A percentile compares a stretch with the other conserved stretches of the same genome.
Evolutionary conservation across 2,329 filamentous ascomycete species (phyloP).

Genomic region (Penicillium sp.): DNA sequence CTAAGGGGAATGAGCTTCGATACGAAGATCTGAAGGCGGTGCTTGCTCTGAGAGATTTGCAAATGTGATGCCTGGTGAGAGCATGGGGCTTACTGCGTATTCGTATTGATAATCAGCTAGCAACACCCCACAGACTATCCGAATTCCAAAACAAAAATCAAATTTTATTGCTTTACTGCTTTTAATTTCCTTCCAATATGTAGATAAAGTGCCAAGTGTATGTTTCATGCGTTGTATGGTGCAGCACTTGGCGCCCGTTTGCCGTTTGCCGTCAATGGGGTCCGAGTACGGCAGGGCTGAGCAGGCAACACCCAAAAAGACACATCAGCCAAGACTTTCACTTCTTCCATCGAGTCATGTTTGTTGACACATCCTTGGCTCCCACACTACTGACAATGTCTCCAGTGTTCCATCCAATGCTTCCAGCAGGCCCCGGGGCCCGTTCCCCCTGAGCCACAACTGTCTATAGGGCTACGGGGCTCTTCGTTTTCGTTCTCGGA

Average conservation of each 20-base stretch:
- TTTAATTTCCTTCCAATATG: background rate
- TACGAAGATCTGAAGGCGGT: constrained; percentile 24
- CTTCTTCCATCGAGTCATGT: background rate
- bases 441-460: background rate
- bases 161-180: background rate
- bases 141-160: background rate
- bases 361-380: background rate
- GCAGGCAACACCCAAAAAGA: background rate
- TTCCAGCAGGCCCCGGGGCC: background rate
- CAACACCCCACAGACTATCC: background rate
- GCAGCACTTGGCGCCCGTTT: background rate
- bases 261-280: background rate
- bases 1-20: constrained; percentile 15
- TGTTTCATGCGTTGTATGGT: background rate
- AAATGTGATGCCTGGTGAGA: background rate
- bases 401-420: background rate
- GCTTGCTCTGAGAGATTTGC: constrained; percentile 4
- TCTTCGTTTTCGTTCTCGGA: background rate
- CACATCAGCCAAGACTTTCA: background rate
- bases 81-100: background rate
- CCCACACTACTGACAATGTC: background rate
- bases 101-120: background rate
- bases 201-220: background rate
- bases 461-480: background rate
- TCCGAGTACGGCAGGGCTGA: background rate